These are phyloP conservation scores for Boletellus emodensis DNA, from an alignment of 768 basidiomycete species.

Conservation along the genomic window DNA sequence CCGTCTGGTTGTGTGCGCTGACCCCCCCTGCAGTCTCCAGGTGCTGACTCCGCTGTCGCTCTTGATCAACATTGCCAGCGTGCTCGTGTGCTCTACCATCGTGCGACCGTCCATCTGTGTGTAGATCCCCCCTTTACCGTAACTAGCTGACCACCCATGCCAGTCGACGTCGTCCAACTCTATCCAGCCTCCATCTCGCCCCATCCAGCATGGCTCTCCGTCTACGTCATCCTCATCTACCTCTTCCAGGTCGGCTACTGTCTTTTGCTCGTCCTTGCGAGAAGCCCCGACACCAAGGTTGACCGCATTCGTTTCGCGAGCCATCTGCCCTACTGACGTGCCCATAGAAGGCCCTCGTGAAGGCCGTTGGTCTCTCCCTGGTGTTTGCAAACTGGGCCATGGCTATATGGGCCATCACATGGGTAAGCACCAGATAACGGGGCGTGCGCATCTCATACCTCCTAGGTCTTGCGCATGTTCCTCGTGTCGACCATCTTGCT, in stretches of 20 bases:
- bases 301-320: fast-evolving
- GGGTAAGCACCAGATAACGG: conserved; percentile 37
- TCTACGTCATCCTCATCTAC: conserved; percentile 60
- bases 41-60: conserved; percentile 84
- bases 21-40: conserved; percentile 51
- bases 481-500: conserved; percentile 70
- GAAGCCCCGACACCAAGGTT: conserved; percentile 79
- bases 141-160: too few species aligned
- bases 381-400: conserved; percentile 77
- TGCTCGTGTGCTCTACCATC: conserved; percentile 65
- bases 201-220: conserved; percentile 47
- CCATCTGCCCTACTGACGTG: not conserved
- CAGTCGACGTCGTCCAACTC: conserved; percentile 47
- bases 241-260: conserved; percentile 80
- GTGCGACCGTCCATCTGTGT: conserved; percentile 60
- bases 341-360: conserved; percentile 56
- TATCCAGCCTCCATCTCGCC: conserved; percentile 76
- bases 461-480: conserved; percentile 70
- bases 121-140: conserved; percentile 2
- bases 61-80: conserved; percentile 71
- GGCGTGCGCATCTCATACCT: not conserved
- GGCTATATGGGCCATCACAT: conserved; percentile 76
- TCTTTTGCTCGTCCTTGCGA: conserved; percentile 64
- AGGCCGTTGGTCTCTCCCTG: conserved; percentile 77
- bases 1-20: not conserved